A percentile compares a stretch with the other conserved stretches of the same genome.
Evolutionary conservation across 805 yeast species (phyloP).

Genomic region (Danielozyma ontarioensis): DNA sequence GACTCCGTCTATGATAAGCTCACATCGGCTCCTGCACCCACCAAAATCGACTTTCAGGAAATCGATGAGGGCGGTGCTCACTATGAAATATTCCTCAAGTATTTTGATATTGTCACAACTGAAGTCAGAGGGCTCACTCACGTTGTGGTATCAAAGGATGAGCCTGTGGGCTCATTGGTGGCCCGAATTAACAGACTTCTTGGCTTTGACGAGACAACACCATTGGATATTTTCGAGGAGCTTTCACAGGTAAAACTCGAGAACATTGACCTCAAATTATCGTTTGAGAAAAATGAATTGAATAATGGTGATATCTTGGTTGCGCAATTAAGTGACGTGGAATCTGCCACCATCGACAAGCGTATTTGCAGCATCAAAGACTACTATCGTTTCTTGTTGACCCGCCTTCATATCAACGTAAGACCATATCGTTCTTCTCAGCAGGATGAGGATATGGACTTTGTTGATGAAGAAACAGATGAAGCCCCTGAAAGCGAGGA

Average conservation of each 20-base stretch:
- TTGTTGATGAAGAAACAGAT: slow-evolving; percentile 15
- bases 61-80: slow-evolving; percentile 14
- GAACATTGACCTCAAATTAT: slow-evolving; percentile 27
- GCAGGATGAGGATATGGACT: slow-evolving; percentile 46
- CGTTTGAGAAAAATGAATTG: slow-evolving; percentile 55
- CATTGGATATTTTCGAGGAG: slow-evolving; percentile 53
- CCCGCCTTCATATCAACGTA: slow-evolving; percentile 57
- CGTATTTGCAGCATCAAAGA: slow-evolving; percentile 30
- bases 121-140: slow-evolving; percentile 65
- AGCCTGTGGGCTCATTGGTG: slow-evolving; percentile 35
- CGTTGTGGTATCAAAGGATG: slow-evolving; percentile 45
- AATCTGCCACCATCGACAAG: slow-evolving; percentile 9
- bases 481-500: slow-evolving; percentile 8
- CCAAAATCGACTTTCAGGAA: slow-evolving; percentile 7
- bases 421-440: slow-evolving; percentile 41
- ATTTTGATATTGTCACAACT: slow-evolving; percentile 55
- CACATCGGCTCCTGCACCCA: slow-evolving; percentile 1
- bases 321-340: slow-evolving; percentile 23
- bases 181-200: slow-evolving; percentile 38
- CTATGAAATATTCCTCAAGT: slow-evolving; percentile 49
- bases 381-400: slow-evolving; percentile 50
- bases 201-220: slow-evolving; percentile 28
- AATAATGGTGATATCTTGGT: slow-evolving; percentile 64
- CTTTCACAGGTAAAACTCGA: slow-evolving; percentile 51
- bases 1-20: slow-evolving; percentile 14